Conservation (phyloP, 805 yeast genomes). For the Barnettozyma populi region DNA sequence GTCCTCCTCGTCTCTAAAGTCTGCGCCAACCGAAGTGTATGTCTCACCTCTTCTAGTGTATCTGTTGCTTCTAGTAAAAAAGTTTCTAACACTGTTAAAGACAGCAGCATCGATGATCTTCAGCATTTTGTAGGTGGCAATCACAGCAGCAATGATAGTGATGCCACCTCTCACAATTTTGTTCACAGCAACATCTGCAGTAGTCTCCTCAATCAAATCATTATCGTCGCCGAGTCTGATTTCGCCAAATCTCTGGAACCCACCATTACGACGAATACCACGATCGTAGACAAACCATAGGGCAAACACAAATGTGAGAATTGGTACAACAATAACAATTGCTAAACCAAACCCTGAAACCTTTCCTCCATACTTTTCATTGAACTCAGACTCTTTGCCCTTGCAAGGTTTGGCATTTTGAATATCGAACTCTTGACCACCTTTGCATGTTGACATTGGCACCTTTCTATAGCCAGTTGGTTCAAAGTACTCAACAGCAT, state of each 20-base stretch:
- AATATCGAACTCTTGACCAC: conserved; percentile 69
- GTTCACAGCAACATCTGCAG: conserved; percentile 59
- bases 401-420: conserved; percentile 76
- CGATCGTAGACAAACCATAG: conserved; percentile 60
- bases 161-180: conserved; percentile 29
- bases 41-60: conserved; percentile 21
- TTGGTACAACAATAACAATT: conserved; percentile 51
- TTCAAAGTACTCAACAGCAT: conserved; percentile 64
- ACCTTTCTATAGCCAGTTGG: conserved; percentile 91
- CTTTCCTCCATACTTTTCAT: conserved; percentile 45
- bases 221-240: conserved; percentile 79
- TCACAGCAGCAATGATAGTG: conserved; percentile 29
- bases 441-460: conserved; percentile 80
- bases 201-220: conserved; percentile 52
- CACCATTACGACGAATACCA: conserved; percentile 73
- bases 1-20: conserved; percentile 21
- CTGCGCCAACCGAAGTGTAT: conserved; percentile 15
- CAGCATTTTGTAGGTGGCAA: conserved; percentile 27
- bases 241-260: conserved; percentile 65
- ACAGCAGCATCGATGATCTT: conserved; percentile 20
- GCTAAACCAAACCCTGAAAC: conserved; percentile 46
- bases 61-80: conserved; percentile 19
- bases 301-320: conserved; percentile 34
- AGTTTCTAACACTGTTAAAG: conserved; percentile 13
- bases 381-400: conserved; percentile 67